These are phyloP conservation scores for Conticribra guillardii DNA, from an alignment of 108 stramenopile genomes.

Conservation along the genomic window DNA sequence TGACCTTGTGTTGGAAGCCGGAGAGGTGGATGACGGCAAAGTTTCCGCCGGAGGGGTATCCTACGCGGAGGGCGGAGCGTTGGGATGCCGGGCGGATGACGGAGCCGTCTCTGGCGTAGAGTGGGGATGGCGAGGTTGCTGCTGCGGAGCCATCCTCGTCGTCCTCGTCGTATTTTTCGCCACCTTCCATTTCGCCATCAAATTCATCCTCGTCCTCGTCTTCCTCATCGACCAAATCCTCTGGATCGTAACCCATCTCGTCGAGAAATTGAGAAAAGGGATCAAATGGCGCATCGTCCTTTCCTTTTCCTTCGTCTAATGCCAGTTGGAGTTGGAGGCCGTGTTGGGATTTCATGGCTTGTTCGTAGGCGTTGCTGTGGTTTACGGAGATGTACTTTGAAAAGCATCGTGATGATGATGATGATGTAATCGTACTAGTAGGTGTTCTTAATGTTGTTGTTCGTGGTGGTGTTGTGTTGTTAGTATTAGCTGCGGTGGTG, in stretches of 20 bases:
- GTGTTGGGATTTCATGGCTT: slow-evolving; percentile 67
- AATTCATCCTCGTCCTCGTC: slow-evolving; percentile 26
- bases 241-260: slow-evolving; percentile 25
- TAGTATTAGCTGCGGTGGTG: not conserved
- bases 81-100: slow-evolving; percentile 62
- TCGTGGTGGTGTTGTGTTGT: not conserved
- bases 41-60: slow-evolving; percentile 76
- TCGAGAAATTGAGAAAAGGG: slow-evolving; percentile 71
- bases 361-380: slow-evolving; percentile 74
- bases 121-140: not conserved
- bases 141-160: slow-evolving; percentile 49
- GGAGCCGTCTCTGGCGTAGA: slow-evolving; percentile 68
- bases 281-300: slow-evolving; percentile 81
- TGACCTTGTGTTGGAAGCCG: slow-evolving; percentile 88
- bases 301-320: slow-evolving; percentile 64
- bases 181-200: slow-evolving; percentile 26
- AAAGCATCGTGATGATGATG: slow-evolving; percentile 4
- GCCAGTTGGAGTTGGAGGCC: slow-evolving; percentile 76
- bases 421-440: not conserved
- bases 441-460: not conserved
- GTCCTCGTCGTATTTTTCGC: slow-evolving; percentile 44
- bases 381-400: slow-evolving; percentile 59
- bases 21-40: slow-evolving; percentile 79
- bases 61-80: slow-evolving; percentile 62
- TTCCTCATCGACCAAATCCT: not conserved